Conservation (phyloP, 352 stramenopile genomes). For the Globisporangium radiosum region DNA sequence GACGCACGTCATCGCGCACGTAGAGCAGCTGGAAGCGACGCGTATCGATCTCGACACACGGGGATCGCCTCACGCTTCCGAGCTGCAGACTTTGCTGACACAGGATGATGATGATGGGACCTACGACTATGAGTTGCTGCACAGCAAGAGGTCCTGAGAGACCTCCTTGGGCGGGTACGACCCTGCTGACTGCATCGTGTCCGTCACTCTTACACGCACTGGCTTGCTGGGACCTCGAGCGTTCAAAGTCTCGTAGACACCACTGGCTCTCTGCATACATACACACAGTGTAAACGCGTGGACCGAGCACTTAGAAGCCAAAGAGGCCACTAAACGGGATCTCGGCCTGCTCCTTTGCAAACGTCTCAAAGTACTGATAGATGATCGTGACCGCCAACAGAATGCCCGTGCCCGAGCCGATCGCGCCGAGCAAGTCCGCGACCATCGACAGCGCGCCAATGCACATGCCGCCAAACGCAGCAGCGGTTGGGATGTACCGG, state of each 20-base stretch:
- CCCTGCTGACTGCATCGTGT: slow-evolving; percentile 22
- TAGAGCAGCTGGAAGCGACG: slow-evolving; percentile 52
- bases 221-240: not conserved
- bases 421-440: slow-evolving; percentile 97
- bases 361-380: slow-evolving; percentile 99
- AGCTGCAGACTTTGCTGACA: slow-evolving; percentile 40
- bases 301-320: slow-evolving; percentile 54
- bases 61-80: slow-evolving; percentile 37
- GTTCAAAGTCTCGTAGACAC: too few relatives aligned
- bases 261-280: too few relatives aligned
- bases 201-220: not conserved
- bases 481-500: slow-evolving; percentile 98
- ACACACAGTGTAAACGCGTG: not conserved
- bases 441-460: slow-evolving; percentile 98
- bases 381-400: slow-evolving; percentile 99
- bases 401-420: slow-evolving; percentile 98
- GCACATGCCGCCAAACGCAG: slow-evolving; percentile 99
- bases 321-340: slow-evolving; percentile 76
- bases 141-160: slow-evolving; percentile 84
- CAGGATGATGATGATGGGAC: slow-evolving; percentile 11
- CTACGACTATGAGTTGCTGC: too few relatives aligned
- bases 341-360: slow-evolving; percentile 91
- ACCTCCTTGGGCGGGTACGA: slow-evolving; percentile 84
- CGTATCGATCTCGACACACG: slow-evolving; percentile 12
- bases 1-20: slow-evolving; percentile 54